Conservation (phyloP, 352 stramenopile genomes). For the Globisporangium iwayamae region DNA sequence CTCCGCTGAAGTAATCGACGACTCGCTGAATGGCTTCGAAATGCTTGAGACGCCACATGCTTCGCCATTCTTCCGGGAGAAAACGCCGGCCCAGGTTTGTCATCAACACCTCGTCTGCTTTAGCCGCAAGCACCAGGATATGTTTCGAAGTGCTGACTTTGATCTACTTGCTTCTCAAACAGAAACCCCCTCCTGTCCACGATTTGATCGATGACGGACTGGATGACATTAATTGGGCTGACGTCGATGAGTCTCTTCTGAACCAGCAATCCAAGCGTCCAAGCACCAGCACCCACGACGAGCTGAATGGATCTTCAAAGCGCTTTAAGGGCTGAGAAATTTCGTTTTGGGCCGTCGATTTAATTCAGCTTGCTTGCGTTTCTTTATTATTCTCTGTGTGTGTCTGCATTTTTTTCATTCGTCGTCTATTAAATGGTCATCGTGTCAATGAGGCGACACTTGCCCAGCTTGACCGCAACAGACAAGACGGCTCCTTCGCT, state of each 20-base stretch:
- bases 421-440: constrained; percentile 67
- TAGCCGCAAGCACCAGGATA: too few species aligned
- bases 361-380: neutral
- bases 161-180: neutral
- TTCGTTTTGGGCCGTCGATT: constrained; percentile 2
- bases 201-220: constrained; percentile 36
- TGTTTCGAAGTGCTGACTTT: neutral
- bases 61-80: constrained; percentile 54
- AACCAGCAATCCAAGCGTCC: constrained; percentile 29
- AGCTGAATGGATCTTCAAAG: constrained; percentile 8
- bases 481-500: constrained; percentile 89
- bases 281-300: constrained; percentile 14
- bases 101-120: too few species aligned
- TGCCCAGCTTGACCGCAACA: constrained; percentile 92
- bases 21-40: constrained; percentile 23
- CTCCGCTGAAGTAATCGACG: constrained; percentile 30
- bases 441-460: constrained; percentile 98
- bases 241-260: constrained; percentile 42
- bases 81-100: constrained; percentile 13
- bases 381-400: constrained; percentile 2
- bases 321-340: constrained; percentile 12
- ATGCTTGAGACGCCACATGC: constrained; percentile 23
- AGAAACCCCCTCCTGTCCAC: constrained; percentile 9
- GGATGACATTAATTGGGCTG: constrained; percentile 65
- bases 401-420: neutral